Evolutionary conservation across 768 basidiomycete species (phyloP).

Genomic region (Wakefieldia striispora): DNA sequence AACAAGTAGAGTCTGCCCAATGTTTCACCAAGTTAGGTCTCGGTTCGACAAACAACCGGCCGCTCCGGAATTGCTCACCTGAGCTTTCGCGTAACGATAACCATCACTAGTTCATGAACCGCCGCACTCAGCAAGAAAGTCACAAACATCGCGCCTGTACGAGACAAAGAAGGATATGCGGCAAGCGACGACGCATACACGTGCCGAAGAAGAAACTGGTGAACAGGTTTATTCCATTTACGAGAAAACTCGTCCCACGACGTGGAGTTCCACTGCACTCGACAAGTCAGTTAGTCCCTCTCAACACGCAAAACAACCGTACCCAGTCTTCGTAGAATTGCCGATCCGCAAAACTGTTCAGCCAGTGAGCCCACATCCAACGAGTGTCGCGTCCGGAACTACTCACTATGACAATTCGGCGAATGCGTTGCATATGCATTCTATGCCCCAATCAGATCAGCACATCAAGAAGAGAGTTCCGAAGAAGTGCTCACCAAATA

Average conservation of each 20-base stretch:
- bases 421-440: conserved; percentile 96
- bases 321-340: conserved; percentile 99
- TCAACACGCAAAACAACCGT: conserved; percentile 1
- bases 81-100: conserved; percentile 90
- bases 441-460: conserved; percentile 36
- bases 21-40: neutral
- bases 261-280: conserved; percentile 86
- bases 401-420: conserved; percentile 87
- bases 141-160: conserved; percentile 80
- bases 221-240: conserved; percentile 98
- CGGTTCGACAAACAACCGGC: neutral
- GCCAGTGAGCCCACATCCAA: conserved; percentile 1
- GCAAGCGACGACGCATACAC: conserved; percentile 90
- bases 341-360: conserved; percentile 85
- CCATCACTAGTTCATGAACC: conserved; percentile 96
- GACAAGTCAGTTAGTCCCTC: neutral
- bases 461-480: neutral
- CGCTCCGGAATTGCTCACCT: conserved; percentile 44
- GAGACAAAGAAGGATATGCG: conserved; percentile 66
- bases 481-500: conserved; percentile 55
- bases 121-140: conserved; percentile 91
- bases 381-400: neutral
- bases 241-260: conserved; percentile 97
- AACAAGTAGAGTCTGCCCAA: conserved; percentile 78
- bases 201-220: conserved; percentile 90